Base-by-base conservation (phyloP, 768 basidiomycete genomes). In the Coprinopsis strossmayeri region DNA sequence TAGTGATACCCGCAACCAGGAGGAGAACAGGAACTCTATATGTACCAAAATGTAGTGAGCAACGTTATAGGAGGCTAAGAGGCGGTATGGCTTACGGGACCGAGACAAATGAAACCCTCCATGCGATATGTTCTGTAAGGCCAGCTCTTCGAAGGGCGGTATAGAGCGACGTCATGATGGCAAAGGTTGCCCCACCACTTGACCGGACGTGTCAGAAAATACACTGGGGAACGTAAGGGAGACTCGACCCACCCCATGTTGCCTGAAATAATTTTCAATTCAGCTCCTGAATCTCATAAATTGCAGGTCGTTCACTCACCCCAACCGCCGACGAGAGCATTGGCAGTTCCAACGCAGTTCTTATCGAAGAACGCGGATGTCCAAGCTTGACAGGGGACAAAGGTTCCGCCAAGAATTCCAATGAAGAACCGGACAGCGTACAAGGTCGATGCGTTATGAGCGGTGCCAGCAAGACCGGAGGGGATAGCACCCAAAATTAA, bases 361-460 rank as follows among this genome's bases (percentile, higher is more conserved):
- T 73, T 79, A 59, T 81, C 78, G 58, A 77, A 83, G 61, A 82
- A 81, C 2, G 63, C 64, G 0, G 81, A 78, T 7, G 79, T 79
- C 77, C 81, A 80, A 2, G 74, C 73, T 46, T 80, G 74, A 51
- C 78, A 80, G 3, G 80, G 71, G 1, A 83, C 78, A 50, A 84
- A 82, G 1, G 78, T 77, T 0, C 64, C 81, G 5, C 81, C 81
- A 2, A 81, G 66, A 38, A 82, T 75, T 10, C 79, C 78, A 41
- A 81, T 78, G 58, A 82, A 79, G 58, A 81, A 81, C 0, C 81
- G 70, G 27, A 78, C 34, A 2, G 61, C 55, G 46, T 74, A 73
- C 0, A 80, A 65, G 0, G 53, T 53, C 17, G 26, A 20, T 1
- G 69, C 72, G 44, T 50, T 69, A 34, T 64, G 59, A n/a, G 69